Percentiles rank a stretch among this genome's conserved stretches.
phyloP scores from a whole-genome alignment of 345 rosid genomes.

The Boechera divaricarpa region DNA sequence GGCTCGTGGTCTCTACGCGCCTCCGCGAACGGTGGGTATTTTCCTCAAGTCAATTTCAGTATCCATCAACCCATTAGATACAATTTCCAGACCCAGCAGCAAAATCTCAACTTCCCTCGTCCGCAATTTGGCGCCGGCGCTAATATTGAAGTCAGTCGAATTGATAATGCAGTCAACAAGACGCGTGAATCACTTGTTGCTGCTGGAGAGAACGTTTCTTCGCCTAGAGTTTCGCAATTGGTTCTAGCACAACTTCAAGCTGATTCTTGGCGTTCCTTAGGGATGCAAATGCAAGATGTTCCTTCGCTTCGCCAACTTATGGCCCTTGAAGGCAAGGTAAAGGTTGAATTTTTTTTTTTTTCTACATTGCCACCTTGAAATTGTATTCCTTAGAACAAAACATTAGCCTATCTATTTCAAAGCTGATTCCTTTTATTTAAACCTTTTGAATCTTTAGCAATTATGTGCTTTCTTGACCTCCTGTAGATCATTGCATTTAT shows the following conservation, averaged over 20 bases:
- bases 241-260: slow-evolving; percentile 49
- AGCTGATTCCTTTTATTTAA: neutral
- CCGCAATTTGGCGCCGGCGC: slow-evolving; percentile 27
- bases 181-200: slow-evolving; percentile 53
- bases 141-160: slow-evolving; percentile 35
- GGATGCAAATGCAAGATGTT: slow-evolving; percentile 68
- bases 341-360: neutral
- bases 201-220: slow-evolving; percentile 55
- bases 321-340: slow-evolving; percentile 70
- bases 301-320: slow-evolving; percentile 68
- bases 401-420: neutral
- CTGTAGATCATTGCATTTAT: slow-evolving; percentile 79
- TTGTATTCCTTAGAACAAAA: neutral
- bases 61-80: slow-evolving; percentile 38
- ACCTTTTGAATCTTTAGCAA: neutral
- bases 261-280: slow-evolving; percentile 74
- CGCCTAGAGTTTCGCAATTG: slow-evolving; percentile 63
- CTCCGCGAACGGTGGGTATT: slow-evolving; percentile 3
- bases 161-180: slow-evolving; percentile 51
- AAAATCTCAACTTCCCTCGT: slow-evolving; percentile 43
- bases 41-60: slow-evolving; percentile 36
- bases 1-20: slow-evolving; percentile 33
- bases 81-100: slow-evolving; percentile 38
- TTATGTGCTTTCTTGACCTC: neutral
- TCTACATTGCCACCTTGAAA: neutral